These are phyloP conservation scores for Blastobotrys terrestris DNA, from an alignment of 805 yeast species.

Conservation along the genomic window DNA sequence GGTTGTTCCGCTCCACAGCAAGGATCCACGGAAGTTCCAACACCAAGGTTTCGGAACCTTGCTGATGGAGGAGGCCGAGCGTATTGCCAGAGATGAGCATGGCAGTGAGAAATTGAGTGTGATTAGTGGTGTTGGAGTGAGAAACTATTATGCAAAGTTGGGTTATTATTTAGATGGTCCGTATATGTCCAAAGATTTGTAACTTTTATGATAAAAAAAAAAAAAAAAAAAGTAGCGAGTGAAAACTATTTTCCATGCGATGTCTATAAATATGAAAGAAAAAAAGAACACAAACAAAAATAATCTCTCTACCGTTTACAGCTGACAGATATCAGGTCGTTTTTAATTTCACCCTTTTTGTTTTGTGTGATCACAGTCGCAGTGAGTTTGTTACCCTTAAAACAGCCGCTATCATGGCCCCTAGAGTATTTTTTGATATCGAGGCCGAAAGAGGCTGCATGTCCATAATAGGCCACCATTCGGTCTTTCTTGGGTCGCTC, in stretches of 20 bases:
- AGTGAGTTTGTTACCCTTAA: slow-evolving; percentile 60
- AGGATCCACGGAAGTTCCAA: slow-evolving; percentile 97
- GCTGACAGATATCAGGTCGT: slow-evolving; percentile 26
- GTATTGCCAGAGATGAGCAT: slow-evolving; percentile 92
- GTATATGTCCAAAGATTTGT: slow-evolving; percentile 74
- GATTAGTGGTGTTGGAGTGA: slow-evolving; percentile 94
- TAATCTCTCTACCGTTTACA: slow-evolving; percentile 23
- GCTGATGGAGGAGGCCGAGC: slow-evolving; percentile 96
- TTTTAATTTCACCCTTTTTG: slow-evolving; percentile 22
- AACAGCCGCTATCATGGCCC: slow-evolving; percentile 83
- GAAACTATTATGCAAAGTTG: slow-evolving; percentile 87
- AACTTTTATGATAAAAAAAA: no score
- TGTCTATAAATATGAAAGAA: background rate
- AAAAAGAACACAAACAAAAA: no score
- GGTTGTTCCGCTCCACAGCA: slow-evolving; percentile 90
- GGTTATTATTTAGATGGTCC: slow-evolving; percentile 96
- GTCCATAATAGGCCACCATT: slow-evolving; percentile 68
- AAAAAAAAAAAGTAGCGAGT: no score
- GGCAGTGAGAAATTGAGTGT: slow-evolving; percentile 88
- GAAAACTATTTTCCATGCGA: background rate
- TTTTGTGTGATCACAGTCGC: slow-evolving; percentile 46
- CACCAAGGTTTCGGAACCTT: slow-evolving; percentile 98
- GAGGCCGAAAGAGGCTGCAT: slow-evolving; percentile 77
- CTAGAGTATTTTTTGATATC: slow-evolving; percentile 56
- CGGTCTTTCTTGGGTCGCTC: slow-evolving; percentile 24